Conservation (phyloP, 805 yeast species). For the Candida vartiovaarae region DNA sequence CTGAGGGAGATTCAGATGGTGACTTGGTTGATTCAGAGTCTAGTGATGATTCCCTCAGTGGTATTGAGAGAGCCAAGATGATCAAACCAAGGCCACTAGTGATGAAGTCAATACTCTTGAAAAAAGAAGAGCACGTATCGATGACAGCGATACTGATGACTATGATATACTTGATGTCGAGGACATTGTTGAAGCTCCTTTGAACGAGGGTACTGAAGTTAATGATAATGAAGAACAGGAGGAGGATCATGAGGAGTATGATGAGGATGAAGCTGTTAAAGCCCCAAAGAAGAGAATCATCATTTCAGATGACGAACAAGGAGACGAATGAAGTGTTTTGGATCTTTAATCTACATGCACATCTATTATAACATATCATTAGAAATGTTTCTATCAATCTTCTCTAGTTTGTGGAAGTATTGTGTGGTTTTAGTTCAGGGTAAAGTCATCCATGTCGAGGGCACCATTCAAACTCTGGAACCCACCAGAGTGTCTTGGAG, state of each 20-base stretch:
- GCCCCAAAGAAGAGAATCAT: not conserved
- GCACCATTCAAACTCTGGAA: conserved; percentile 21
- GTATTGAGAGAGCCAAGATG: not conserved
- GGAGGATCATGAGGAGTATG: conserved; percentile 1
- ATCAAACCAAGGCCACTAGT: not conserved
- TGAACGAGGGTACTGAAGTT: too few relatives aligned
- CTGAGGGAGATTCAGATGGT: conserved; percentile 1
- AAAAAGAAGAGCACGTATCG: not conserved
- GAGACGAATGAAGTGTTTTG: conserved; percentile 4
- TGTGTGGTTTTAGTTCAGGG: conserved; percentile 4
- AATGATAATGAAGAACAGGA: not conserved
- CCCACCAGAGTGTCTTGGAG: conserved; percentile 23
- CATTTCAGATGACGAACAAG: conserved; percentile 4
- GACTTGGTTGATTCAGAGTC: conserved; percentile 3
- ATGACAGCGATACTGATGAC: not conserved
- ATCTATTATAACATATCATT: too few relatives aligned
- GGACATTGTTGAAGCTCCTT: too few relatives aligned
- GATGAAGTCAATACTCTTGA: not conserved
- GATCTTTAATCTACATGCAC: too few relatives aligned
- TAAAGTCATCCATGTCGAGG: conserved; percentile 17
- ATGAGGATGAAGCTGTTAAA: conserved; percentile 2
- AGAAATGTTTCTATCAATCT: too few relatives aligned
- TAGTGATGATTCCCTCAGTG: conserved; percentile 1
- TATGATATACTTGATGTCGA: too few relatives aligned
- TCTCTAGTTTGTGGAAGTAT: too few relatives aligned